A percentile compares a stretch with the other conserved stretches of the same genome.
Evolutionary conservation across 345 rosid species (phyloP).

Genomic region (Populus alba): DNA sequence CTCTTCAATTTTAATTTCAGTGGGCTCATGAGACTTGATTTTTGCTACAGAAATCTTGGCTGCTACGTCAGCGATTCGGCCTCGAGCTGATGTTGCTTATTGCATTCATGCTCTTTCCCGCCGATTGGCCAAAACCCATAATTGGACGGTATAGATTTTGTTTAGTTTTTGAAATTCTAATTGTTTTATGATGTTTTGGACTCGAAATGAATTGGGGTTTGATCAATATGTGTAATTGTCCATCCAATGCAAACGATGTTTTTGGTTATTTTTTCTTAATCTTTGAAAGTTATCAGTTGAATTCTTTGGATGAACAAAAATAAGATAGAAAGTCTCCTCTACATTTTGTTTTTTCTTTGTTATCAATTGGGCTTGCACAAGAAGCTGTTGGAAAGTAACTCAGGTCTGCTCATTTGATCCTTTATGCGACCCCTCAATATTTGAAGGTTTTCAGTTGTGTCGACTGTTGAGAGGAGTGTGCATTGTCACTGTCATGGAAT

Average conservation of each 20-base stretch:
- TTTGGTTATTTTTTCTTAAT: not conserved
- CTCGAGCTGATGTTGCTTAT: constrained; percentile 90
- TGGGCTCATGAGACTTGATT: not conserved
- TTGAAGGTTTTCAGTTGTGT: no score
- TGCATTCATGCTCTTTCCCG: constrained; percentile 83
- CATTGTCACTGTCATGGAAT: no score
- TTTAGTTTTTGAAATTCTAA: not conserved
- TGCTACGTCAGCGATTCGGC: constrained; percentile 72
- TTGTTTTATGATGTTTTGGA: not conserved
- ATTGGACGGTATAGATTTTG: constrained; percentile 71
- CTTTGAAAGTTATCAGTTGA: not conserved
- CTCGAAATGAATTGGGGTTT: not conserved
- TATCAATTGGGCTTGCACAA: no score
- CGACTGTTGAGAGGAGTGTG: no score
- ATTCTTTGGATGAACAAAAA: no score
- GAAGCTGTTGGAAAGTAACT: no score
- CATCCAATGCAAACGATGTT: not conserved
- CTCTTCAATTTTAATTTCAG: not conserved
- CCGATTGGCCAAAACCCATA: constrained; percentile 75
- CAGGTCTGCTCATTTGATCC: no score
- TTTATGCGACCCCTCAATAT: no score
- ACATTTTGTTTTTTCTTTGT: no score
- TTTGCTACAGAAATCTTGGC: constrained; percentile 56
- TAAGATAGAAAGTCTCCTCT: no score
- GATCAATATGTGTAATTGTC: not conserved